Base-by-base conservation (phyloP, 768 basidiomycete genomes). In the Pisolithus sp. region DNA sequence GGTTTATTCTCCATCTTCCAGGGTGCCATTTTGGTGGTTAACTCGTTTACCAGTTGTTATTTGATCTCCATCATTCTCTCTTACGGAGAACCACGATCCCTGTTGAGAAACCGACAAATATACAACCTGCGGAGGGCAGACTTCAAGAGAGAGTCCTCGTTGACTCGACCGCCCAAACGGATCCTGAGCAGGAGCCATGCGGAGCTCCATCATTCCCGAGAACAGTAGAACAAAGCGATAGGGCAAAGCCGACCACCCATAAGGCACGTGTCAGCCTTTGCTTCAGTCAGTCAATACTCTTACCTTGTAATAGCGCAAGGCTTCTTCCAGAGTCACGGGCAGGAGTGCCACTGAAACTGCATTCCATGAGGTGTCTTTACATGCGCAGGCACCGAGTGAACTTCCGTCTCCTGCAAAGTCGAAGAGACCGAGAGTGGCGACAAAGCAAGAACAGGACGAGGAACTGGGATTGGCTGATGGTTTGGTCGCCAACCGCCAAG, bases 41-140 rank as follows among this genome's bases (percentile, higher is more conserved):
- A 66, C 36, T 36, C 34, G 34, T 10, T 28, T 45, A 28, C n/a
- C 53, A 77, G 76, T 60, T 75, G 54, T 56, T 77, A 17, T 77
- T 71, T 55, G 69, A 66, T 53, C 60, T 77, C 44, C 71, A 62
- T 46, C 52, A 59, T 18, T 47, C 53, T 30, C 40, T 59, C 51
- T 44, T 56, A 45, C 15, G 58, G 50, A 57, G 52, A 54, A 43
- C 57, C 48, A 48, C 51, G 23, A 45, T 49, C 17, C 36, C 45
- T 1, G 45, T 48, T 42, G 17, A 13, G 9, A 24, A 36, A 24
- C n/a, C 44, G 20, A 23, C 48, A 40, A 37, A 50, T 10, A 36
- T 31, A 24, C 20, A 40, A 17, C 31, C 40, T 38, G 44, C 50
- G 39, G 46, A 38, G 37, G 56, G n/a, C 28, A 38, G 37, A 28